A percentile compares a stretch with the other conserved stretches of the same genome.
Conservation (phyloP, 176 grass and related monocot genomes). For the Oryza meyeriana region DNA sequence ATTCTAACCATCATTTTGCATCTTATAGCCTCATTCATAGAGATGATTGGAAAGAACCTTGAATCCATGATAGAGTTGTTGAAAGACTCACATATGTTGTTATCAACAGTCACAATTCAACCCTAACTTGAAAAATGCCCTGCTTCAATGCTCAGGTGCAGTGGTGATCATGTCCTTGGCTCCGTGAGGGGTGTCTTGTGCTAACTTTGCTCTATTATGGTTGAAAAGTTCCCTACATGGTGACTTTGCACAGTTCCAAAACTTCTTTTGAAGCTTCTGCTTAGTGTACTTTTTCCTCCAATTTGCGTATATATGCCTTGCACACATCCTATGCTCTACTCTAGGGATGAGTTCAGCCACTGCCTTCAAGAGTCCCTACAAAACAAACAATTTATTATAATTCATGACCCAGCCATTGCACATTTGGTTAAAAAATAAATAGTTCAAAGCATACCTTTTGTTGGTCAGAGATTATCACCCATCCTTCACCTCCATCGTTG, state of each 20-base stretch:
- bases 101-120: not conserved
- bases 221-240: not conserved
- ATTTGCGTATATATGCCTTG: too few relatives aligned
- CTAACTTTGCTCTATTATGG: not conserved
- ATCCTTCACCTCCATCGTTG: too few relatives aligned
- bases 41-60: not conserved
- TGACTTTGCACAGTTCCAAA: not conserved
- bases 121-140: not conserved
- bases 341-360: too few relatives aligned
- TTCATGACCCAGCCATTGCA: too few relatives aligned
- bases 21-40: not conserved
- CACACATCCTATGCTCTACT: too few relatives aligned
- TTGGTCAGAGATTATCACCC: too few relatives aligned
- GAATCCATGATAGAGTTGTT: not conserved
- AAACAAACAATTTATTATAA: too few relatives aligned
- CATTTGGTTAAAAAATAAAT: too few relatives aligned
- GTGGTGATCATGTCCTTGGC: not conserved
- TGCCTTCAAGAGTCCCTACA: too few relatives aligned
- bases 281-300: too few relatives aligned
- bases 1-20: not conserved
- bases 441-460: too few relatives aligned
- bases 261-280: too few relatives aligned
- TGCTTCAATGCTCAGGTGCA: not conserved
- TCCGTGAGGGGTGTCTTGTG: not conserved
- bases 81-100: not conserved